These are phyloP conservation scores for Aquanectria penicillioides DNA, from an alignment of 2,329 filamentous ascomycete genomes.

Conservation along the genomic window DNA sequence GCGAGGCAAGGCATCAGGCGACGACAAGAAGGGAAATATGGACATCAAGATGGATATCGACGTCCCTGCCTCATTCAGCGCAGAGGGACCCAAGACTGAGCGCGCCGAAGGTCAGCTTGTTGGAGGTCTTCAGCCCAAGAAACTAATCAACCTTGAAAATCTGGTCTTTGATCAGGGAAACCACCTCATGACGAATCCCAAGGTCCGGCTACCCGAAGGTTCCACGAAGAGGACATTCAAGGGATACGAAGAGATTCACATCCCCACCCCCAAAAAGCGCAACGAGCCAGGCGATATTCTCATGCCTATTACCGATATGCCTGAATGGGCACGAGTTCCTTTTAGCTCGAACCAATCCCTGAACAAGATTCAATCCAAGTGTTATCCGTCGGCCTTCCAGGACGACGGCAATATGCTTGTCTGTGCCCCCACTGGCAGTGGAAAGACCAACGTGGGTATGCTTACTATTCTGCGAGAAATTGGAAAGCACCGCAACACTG, in stretches of 20 bases:
- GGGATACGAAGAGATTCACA: slow-evolving; percentile 98
- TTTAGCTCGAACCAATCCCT: slow-evolving; percentile 88
- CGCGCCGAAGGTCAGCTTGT: slow-evolving; percentile 75
- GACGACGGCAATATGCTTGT: slow-evolving; percentile 98
- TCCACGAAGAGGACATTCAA: slow-evolving; percentile 97
- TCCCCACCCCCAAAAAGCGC: slow-evolving; percentile 90
- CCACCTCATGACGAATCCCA: slow-evolving; percentile 99
- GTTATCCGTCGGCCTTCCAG: slow-evolving; percentile 88
- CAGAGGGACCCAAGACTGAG: slow-evolving; percentile 60
- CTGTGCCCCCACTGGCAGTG: slow-evolving; percentile 95
- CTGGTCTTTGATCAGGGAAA: slow-evolving; percentile 98
- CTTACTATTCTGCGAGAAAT: slow-evolving; percentile 95
- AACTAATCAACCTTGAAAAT: slow-evolving; percentile 93
- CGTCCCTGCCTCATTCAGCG: slow-evolving; percentile 69
- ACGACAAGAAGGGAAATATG: slow-evolving; percentile 72
- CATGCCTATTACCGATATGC: slow-evolving; percentile 87
- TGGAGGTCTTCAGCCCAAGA: slow-evolving; percentile 86
- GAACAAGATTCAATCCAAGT: slow-evolving; percentile 96
- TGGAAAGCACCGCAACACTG: slow-evolving; percentile 89
- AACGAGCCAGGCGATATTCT: slow-evolving; percentile 82
- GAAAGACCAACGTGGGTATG: slow-evolving; percentile 99
- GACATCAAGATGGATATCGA: slow-evolving; percentile 98
- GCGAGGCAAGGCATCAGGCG: slow-evolving; percentile 73
- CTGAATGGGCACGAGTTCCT: slow-evolving; percentile 88
- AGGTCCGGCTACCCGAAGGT: slow-evolving; percentile 90